Conservation (phyloP, 495 filamentous ascomycete species). For the Viridothelium virens region DNA sequence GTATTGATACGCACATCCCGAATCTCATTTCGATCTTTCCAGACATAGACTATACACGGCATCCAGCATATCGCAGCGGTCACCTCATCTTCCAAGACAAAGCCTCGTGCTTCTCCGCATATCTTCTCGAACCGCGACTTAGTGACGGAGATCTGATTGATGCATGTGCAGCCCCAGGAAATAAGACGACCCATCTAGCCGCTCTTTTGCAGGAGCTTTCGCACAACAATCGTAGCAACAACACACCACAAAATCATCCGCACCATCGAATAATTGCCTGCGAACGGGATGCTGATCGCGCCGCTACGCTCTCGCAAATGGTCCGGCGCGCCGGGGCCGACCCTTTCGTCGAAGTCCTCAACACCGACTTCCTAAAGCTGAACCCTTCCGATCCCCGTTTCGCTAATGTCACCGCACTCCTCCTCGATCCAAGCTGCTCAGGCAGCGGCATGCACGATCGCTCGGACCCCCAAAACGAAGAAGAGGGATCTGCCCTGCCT, state of each 20-base stretch:
- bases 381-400: constrained; percentile 52
- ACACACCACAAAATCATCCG: background rate
- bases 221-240: constrained; percentile 10
- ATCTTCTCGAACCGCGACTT: constrained; percentile 57
- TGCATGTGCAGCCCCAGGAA: constrained; percentile 87
- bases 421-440: constrained; percentile 90
- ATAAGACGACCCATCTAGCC: constrained; percentile 93
- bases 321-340: constrained; percentile 64
- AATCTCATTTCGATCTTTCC: constrained; percentile 74
- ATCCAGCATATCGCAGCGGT: constrained; percentile 63
- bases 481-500: constrained; percentile 33
- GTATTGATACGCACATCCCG: constrained; percentile 70
- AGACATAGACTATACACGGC: constrained; percentile 55
- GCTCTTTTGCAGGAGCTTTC: constrained; percentile 48
- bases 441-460: constrained; percentile 89
- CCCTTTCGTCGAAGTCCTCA: constrained; percentile 53
- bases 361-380: constrained; percentile 70
- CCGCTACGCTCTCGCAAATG: constrained; percentile 73
- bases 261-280: constrained; percentile 53
- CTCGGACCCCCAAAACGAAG: constrained; percentile 54
- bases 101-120: constrained; percentile 91
- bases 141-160: constrained; percentile 71
- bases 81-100: constrained; percentile 89
- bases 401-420: constrained; percentile 56
- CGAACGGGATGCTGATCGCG: constrained; percentile 59